Evolutionary conservation across 2,329 filamentous ascomycete genomes (phyloP).

Genomic region (Talaromyces piceae): DNA sequence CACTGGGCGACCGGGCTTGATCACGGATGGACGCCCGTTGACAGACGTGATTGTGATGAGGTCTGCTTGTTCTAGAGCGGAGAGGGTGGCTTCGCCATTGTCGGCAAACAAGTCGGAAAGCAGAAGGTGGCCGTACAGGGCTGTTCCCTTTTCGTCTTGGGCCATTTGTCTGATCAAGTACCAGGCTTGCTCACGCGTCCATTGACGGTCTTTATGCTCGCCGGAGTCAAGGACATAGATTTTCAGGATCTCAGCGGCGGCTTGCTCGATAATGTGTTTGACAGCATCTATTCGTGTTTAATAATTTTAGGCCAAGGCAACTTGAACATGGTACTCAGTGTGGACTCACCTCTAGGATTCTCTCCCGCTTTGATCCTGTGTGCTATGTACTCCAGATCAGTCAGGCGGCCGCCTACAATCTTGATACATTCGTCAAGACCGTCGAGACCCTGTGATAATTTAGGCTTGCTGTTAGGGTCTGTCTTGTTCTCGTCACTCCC

Average conservation of each 20-base stretch:
- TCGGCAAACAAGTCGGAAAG: slow-evolving; percentile 67
- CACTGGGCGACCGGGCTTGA: slow-evolving; percentile 77
- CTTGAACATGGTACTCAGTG: too few relatives aligned
- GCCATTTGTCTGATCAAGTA: slow-evolving; percentile 73
- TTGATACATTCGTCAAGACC: slow-evolving; percentile 78
- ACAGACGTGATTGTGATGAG: slow-evolving; percentile 68
- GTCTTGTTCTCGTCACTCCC: slow-evolving; percentile 23
- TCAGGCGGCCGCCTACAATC: slow-evolving; percentile 81
- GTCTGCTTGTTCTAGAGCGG: slow-evolving; percentile 75
- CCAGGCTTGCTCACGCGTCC: slow-evolving; percentile 86
- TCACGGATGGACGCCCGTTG: slow-evolving; percentile 68
- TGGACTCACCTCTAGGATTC: slow-evolving; percentile 52
- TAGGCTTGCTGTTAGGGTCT: slow-evolving; percentile 29
- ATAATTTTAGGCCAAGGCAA: too few relatives aligned
- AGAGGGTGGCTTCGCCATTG: slow-evolving; percentile 67
- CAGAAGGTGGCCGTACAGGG: slow-evolving; percentile 81
- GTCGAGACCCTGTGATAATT: slow-evolving; percentile 46
- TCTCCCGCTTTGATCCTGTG: slow-evolving; percentile 82
- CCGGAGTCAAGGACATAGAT: slow-evolving; percentile 69
- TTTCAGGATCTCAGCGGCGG: slow-evolving; percentile 82
- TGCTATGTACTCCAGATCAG: slow-evolving; percentile 90
- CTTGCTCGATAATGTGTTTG: slow-evolving; percentile 79
- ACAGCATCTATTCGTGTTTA: slow-evolving; percentile 54
- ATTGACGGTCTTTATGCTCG: slow-evolving; percentile 47
- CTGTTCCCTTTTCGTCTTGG: slow-evolving; percentile 45